Percentiles rank a stretch among this genome's conserved stretches.
phyloP scores from a whole-genome alignment of 2,329 filamentous ascomycete genomes.

The Graphilbum sp. region DNA sequence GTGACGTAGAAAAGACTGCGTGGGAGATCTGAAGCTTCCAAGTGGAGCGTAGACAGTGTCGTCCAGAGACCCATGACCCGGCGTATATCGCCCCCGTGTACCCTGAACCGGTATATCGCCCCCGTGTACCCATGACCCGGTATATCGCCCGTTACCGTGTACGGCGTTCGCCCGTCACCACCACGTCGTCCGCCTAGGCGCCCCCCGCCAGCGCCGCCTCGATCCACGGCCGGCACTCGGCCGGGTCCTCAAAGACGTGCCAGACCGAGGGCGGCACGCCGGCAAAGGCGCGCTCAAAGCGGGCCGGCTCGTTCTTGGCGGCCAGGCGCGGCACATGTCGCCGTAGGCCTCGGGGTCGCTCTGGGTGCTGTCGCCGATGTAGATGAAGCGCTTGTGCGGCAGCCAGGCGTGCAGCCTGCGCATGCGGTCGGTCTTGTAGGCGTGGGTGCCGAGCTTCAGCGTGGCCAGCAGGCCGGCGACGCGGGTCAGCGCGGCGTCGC shows the following conservation, averaged over 20 bases:
- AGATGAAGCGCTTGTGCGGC: constrained; percentile 62
- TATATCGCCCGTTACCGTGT: too few species aligned
- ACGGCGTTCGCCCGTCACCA: too few species aligned
- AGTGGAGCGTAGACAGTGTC: too few species aligned
- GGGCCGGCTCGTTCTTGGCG: constrained; percentile 53
- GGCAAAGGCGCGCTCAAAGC: constrained; percentile 74
- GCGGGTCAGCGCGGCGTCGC: constrained; percentile 76
- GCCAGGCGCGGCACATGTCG: constrained; percentile 53
- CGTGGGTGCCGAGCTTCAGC: constrained; percentile 63
- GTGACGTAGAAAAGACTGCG: too few species aligned
- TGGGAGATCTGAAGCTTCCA: too few species aligned
- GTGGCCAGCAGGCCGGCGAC: constrained; percentile 63
- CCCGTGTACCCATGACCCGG: too few species aligned
- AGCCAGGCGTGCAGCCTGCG: constrained; percentile 64
- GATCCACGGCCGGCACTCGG: constrained; percentile 34
- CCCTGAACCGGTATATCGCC: too few species aligned
- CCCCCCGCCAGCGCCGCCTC: background rate
- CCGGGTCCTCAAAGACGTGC: constrained; percentile 68
- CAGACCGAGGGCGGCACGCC: constrained; percentile 54
- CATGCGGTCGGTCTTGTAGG: constrained; percentile 74
- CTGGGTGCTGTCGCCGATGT: constrained; percentile 83
- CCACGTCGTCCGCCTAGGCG: too few species aligned
- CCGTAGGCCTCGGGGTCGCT: constrained; percentile 83
- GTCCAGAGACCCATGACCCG: too few species aligned
- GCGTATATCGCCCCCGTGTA: too few species aligned